A percentile compares a stretch with the other conserved stretches of the same genome.
These are phyloP conservation scores for Plasmodium gaboni DNA, from an alignment of 169 alveolate species.

Conservation along the genomic window DNA sequence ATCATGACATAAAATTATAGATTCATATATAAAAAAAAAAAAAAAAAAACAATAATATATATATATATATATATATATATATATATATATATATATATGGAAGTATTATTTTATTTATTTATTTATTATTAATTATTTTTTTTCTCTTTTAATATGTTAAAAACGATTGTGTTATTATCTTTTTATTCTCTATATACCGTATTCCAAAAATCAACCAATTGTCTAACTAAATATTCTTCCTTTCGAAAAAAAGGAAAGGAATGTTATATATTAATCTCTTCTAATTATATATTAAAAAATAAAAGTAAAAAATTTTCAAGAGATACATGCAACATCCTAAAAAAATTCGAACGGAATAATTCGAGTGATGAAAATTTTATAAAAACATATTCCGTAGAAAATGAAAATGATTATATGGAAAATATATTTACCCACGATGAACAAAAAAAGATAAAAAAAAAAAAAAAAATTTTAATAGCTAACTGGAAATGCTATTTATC, in stretches of 20 bases:
- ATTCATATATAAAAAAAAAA: too few relatives aligned
- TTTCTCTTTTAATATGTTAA: constrained; percentile 15
- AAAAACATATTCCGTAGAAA: constrained; percentile 1
- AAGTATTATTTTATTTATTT: neutral
- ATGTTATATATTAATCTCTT: neutral
- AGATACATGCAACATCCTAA: neutral
- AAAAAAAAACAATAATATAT: too few relatives aligned
- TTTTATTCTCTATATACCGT: constrained; percentile 12
- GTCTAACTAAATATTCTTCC: neutral
- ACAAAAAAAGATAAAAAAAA: neutral
- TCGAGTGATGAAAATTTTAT: neutral
- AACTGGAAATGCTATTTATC: constrained; percentile 71
- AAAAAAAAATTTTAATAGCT: constrained; percentile 53
- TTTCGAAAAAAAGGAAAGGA: neutral
- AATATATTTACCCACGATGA: neutral
- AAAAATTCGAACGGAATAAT: neutral
- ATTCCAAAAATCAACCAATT: constrained; percentile 10
- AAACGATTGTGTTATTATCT: constrained; percentile 11
- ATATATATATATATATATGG: neutral
- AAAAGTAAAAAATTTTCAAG: neutral
- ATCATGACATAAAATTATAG: too few relatives aligned
- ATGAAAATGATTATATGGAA: too few relatives aligned
- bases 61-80: neutral
- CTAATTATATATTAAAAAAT: constrained; percentile 11
- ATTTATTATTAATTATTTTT: neutral